These are phyloP conservation scores for Cercophora scortea DNA, from an alignment of 495 filamentous ascomycete species.

Conservation along the genomic window DNA sequence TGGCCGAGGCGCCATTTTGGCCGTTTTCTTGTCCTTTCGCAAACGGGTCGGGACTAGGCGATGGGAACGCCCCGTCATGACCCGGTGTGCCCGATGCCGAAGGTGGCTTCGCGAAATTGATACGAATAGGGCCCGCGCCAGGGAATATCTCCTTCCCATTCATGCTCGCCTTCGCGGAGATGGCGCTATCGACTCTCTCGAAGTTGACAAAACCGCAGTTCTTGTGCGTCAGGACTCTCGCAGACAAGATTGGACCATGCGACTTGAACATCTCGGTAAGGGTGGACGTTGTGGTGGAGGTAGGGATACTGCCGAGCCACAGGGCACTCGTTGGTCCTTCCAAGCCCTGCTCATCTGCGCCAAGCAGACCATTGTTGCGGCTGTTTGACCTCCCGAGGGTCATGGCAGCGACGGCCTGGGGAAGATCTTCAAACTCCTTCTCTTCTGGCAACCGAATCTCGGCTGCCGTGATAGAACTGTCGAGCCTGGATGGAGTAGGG, in stretches of 20 bases:
- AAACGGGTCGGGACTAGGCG: slow-evolving; percentile 86
- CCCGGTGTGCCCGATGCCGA: slow-evolving; percentile 81
- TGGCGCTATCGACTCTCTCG: slow-evolving; percentile 79
- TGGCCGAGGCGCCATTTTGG: slow-evolving; percentile 24
- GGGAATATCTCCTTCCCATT: slow-evolving; percentile 99
- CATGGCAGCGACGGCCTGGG: slow-evolving; percentile 72
- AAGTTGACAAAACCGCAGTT: slow-evolving; percentile 99
- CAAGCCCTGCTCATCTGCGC: slow-evolving; percentile 65
- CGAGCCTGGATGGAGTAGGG: slow-evolving; percentile 72
- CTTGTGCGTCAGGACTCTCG: slow-evolving; percentile 93
- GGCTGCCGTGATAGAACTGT: slow-evolving; percentile 72
- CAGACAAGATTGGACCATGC: slow-evolving; percentile 86
- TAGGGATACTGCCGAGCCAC: slow-evolving; percentile 97
- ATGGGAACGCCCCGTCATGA: slow-evolving; percentile 73
- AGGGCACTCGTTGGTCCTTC: slow-evolving; percentile 88
- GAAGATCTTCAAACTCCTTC: slow-evolving; percentile 59
- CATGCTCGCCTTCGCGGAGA: slow-evolving; percentile 74
- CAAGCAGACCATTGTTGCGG: slow-evolving; percentile 47
- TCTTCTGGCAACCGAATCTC: slow-evolving; percentile 68
- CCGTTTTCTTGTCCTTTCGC: slow-evolving; percentile 43
- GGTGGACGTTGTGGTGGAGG: slow-evolving; percentile 90
- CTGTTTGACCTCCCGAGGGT: slow-evolving; percentile 59
- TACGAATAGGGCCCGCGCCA: slow-evolving; percentile 86
- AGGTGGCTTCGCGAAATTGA: slow-evolving; percentile 95
- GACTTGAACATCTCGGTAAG: slow-evolving; percentile 86